Evolutionary conservation across 2,329 filamentous ascomycete species (phyloP).

Genomic region (Epichloe gansuensis): DNA sequence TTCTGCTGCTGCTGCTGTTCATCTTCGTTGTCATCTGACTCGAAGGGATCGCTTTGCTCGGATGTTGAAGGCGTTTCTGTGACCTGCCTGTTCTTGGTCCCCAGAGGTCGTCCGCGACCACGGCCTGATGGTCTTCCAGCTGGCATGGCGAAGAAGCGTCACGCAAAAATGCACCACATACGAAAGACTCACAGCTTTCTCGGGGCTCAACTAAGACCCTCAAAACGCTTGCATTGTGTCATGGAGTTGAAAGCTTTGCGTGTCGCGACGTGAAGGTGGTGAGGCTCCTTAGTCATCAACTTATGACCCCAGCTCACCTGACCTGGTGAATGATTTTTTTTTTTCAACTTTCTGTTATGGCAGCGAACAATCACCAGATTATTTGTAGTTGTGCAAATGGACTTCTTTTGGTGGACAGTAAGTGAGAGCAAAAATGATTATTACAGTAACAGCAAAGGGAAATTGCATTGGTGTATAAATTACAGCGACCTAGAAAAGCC

Average conservation of each 20-base stretch:
- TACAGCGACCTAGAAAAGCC: constrained; percentile 44
- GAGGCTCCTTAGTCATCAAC: constrained; percentile 5
- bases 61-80: constrained; percentile 13
- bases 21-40: constrained; percentile 19
- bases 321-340: background rate
- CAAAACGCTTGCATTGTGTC: background rate
- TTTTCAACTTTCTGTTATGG: background rate
- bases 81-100: constrained; percentile 13
- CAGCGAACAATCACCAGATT: background rate
- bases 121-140: constrained; percentile 25
- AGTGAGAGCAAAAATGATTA: background rate
- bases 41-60: constrained; percentile 23
- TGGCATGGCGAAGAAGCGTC: constrained; percentile 22
- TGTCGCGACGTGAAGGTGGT: background rate
- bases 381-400: too few relatives aligned
- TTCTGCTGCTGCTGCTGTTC: constrained; percentile 6
- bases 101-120: constrained; percentile 14
- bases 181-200: too few relatives aligned
- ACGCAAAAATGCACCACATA: too few relatives aligned
- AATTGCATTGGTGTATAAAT: constrained; percentile 50
- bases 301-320: background rate
- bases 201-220: too few relatives aligned
- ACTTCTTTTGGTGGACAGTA: background rate
- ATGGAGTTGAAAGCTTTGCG: background rate
- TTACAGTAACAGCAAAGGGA: constrained; percentile 24